A percentile compares a stretch with the other conserved stretches of the same genome.
Conservation (phyloP, 1,139 yeast genomes). For the Maudiozyma humilis region DNA sequence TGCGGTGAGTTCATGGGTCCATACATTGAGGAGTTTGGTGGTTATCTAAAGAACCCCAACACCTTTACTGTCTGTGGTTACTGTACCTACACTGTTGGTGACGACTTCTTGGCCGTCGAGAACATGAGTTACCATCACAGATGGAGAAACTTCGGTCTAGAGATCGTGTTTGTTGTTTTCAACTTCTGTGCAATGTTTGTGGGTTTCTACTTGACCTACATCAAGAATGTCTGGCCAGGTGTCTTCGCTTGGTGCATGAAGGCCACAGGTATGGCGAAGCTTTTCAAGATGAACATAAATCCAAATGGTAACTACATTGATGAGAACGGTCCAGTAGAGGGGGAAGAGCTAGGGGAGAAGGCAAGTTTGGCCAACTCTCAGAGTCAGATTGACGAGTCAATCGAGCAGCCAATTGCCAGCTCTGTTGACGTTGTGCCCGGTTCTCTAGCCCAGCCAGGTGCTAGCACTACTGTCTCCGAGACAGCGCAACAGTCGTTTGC, state of each 20-base stretch:
- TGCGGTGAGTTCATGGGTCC: slow-evolving; percentile 44
- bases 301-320: slow-evolving; percentile 6
- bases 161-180: slow-evolving; percentile 40
- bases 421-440: slow-evolving; percentile 1
- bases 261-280: slow-evolving; percentile 1
- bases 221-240: slow-evolving; percentile 23
- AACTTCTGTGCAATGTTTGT: slow-evolving; percentile 39
- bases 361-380: not conserved
- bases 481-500: slow-evolving; percentile 2
- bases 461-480: not conserved
- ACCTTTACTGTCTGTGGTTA: slow-evolving; percentile 36
- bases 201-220: slow-evolving; percentile 32
- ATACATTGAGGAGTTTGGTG: slow-evolving; percentile 29
- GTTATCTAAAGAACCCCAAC: slow-evolving; percentile 32
- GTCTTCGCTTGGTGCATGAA: slow-evolving; percentile 9
- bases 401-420: not conserved
- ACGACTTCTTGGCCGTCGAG: slow-evolving; percentile 36
- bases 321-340: slow-evolving; percentile 3
- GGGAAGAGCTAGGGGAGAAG: slow-evolving; percentile 1
- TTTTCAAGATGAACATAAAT: slow-evolving; percentile 7
- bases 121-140: slow-evolving; percentile 39
- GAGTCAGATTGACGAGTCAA: not conserved
- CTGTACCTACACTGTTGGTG: slow-evolving; percentile 34
- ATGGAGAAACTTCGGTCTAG: slow-evolving; percentile 56
- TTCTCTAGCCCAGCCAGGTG: not conserved